phyloP scores from a whole-genome alignment of 352 stramenopile species.

The Globisporangium orthogonon region DNA sequence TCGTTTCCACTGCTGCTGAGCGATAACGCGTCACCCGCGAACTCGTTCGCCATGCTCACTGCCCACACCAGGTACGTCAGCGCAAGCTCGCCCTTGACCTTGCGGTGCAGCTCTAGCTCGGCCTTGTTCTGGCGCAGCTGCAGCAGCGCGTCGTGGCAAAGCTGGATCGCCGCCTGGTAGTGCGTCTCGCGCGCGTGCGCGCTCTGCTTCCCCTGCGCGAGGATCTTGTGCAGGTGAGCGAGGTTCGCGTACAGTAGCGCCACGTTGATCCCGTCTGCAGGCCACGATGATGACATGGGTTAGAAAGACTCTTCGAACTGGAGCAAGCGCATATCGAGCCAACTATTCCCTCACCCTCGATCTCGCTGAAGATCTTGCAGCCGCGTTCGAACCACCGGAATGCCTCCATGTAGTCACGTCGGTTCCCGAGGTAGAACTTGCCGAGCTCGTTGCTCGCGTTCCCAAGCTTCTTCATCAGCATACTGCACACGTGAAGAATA shows the following conservation, averaged over 20 bases:
- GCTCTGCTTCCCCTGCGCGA: constrained; percentile 44
- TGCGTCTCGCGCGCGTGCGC: constrained; percentile 31
- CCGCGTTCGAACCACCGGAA: constrained; percentile 79
- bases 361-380: constrained; percentile 72
- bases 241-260: constrained; percentile 75
- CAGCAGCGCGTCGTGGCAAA: constrained; percentile 57
- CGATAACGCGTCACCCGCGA: not conserved
- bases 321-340: not conserved
- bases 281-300: not conserved
- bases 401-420: constrained; percentile 38
- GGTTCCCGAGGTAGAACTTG: constrained; percentile 53
- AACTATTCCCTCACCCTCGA: constrained; percentile 45
- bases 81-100: constrained; percentile 77
- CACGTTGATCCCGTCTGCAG: constrained; percentile 69
- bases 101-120: constrained; percentile 45
- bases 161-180: constrained; percentile 51
- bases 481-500: constrained; percentile 22
- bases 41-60: constrained; percentile 43
- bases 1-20: not conserved
- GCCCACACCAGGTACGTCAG: constrained; percentile 80
- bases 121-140: constrained; percentile 69
- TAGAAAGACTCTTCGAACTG: not conserved
- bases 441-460: constrained; percentile 81
- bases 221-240: constrained; percentile 81
- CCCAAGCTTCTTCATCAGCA: constrained; percentile 85